Conservation (phyloP, 2,329 filamentous ascomycete species). For the Ceratocystis diversiconidia region DNA sequence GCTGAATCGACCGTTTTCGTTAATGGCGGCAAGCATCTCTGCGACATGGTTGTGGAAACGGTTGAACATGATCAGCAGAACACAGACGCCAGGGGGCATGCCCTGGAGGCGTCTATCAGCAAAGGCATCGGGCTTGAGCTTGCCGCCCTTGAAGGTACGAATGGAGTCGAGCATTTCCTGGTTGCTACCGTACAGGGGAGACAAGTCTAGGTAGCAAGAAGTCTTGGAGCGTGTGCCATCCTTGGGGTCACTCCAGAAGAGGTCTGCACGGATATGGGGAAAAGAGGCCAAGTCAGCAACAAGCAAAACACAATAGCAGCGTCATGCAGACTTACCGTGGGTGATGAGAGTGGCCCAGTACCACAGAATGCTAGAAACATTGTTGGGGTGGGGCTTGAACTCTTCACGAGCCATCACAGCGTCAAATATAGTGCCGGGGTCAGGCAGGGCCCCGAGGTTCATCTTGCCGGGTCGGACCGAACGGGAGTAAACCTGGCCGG, state of each 20-base stretch:
- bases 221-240: constrained; percentile 50
- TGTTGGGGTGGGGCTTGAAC: constrained; percentile 51
- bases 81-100: constrained; percentile 57
- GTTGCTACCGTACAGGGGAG: constrained; percentile 57
- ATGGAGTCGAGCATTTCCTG: constrained; percentile 51
- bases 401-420: constrained; percentile 39
- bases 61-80: constrained; percentile 64
- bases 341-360: constrained; percentile 63
- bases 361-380: constrained; percentile 57
- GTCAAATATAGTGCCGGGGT: constrained; percentile 50
- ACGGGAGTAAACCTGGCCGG: constrained; percentile 52
- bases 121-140: constrained; percentile 58
- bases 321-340: constrained; percentile 37
- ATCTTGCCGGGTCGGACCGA: constrained; percentile 45
- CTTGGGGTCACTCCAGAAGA: constrained; percentile 54
- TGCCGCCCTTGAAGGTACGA: constrained; percentile 55
- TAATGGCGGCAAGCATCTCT: constrained; percentile 66
- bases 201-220: constrained; percentile 57
- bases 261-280: constrained; percentile 29
- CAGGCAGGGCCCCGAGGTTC: constrained; percentile 51
- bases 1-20: constrained; percentile 66
- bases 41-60: constrained; percentile 81
- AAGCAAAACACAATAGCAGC: not conserved
- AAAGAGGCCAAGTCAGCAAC: not conserved
- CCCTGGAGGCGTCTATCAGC: constrained; percentile 55